Evolutionary conservation across 2,329 filamentous ascomycete species (phyloP).

Genomic region (Aureobasidium sp.): DNA sequence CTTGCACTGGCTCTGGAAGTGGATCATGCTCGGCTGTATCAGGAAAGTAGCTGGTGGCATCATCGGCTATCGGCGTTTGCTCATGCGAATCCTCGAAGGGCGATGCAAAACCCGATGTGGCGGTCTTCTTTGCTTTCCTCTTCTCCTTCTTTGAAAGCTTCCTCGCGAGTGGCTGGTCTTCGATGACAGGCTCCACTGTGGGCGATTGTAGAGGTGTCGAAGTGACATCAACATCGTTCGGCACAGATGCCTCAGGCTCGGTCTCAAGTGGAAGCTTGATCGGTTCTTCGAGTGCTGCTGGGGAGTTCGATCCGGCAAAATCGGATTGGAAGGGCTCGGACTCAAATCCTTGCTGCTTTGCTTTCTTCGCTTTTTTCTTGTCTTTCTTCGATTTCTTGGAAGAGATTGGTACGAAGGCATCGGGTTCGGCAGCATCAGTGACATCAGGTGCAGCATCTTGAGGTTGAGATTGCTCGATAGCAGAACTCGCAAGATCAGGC

Average conservation of each 20-base stretch:
- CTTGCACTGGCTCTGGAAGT: neutral
- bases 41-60: neutral
- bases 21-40: neutral
- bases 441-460: neutral
- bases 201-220: neutral
- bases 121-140: neutral
- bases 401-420: neutral
- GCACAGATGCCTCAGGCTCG: neutral
- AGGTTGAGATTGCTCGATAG: neutral
- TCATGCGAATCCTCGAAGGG: neutral
- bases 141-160: constrained; percentile 3
- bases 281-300: neutral
- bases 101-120: neutral
- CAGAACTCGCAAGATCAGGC: neutral
- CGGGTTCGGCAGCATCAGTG: neutral
- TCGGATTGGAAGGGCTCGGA: neutral
- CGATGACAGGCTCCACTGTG: neutral
- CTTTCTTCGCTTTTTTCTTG: constrained; percentile 21
- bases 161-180: neutral
- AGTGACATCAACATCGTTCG: neutral
- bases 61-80: neutral
- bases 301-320: neutral
- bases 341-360: neutral
- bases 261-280: neutral
- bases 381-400: constrained; percentile 16